Percentiles rank a stretch among this genome's conserved stretches.
Conservation (phyloP, 495 filamentous ascomycete species). For the Aeminium ludgeri region DNA sequence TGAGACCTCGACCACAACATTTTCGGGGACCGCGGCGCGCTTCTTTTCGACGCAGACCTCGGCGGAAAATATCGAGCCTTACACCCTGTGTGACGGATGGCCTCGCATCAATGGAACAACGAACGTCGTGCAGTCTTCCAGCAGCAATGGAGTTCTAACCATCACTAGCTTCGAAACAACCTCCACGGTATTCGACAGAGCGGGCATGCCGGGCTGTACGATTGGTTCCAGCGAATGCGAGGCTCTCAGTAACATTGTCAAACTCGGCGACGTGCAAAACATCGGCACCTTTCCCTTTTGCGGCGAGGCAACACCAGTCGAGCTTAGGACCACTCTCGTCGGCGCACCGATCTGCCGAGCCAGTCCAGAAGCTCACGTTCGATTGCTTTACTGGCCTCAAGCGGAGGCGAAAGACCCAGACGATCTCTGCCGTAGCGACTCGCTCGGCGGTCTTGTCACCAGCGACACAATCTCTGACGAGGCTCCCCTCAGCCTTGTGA, state of each 20-base stretch:
- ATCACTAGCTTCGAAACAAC: not conserved
- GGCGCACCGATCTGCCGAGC: not conserved
- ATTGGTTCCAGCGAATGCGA: slow-evolving; percentile 3
- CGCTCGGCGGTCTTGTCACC: not conserved
- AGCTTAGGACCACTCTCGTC: not conserved
- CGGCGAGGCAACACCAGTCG: not conserved
- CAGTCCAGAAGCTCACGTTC: not conserved
- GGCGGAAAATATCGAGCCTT: not conserved
- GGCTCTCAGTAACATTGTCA: not conserved
- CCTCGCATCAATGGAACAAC: slow-evolving; percentile 1
- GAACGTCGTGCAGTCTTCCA: not conserved
- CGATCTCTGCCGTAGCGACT: not conserved
- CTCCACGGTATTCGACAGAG: not conserved
- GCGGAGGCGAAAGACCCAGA: not conserved
- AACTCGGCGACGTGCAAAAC: not conserved
- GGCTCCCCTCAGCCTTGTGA: slow-evolving; percentile 1
- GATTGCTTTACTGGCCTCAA: slow-evolving; percentile 5
- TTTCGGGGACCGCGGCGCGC: too few relatives aligned
- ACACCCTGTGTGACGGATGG: slow-evolving; percentile 5
- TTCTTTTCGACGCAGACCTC: too few relatives aligned
- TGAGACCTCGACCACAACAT: too few relatives aligned
- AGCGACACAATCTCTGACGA: not conserved
- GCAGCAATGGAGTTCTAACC: not conserved
- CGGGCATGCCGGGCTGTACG: not conserved
- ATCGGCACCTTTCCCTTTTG: not conserved